Base-by-base conservation (phyloP, 2,329 filamentous ascomycete genomes). In the Nemania sp. region DNA sequence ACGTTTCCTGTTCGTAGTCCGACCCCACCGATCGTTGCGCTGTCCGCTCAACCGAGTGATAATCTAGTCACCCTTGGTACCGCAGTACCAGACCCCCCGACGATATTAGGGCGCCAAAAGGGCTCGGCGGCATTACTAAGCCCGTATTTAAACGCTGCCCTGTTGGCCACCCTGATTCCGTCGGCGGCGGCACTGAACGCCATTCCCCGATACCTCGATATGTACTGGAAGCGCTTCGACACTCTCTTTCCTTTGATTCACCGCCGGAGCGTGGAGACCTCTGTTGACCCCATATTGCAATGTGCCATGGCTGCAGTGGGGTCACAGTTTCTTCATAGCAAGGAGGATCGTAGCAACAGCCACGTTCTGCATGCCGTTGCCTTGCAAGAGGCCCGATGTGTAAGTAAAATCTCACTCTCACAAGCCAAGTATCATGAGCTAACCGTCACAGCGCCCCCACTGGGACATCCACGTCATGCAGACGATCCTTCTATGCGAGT, bases 221-320 rank as follows among this genome's bases (percentile, higher is more conserved):
- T 84, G 41, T 88, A 87, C 77, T 88, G 86, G 86, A 80, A 83
- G 58, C 82, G 81, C 67, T 83, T 87, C 56, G 80, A 87, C 71
- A 78, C 79, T 24, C 70, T 80, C 63, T 84, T 83, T 70, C 86
- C 86, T n/a, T 75, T 88, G 27, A 79, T 88, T 27, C 86, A 88
- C 76, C 81, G 80, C 65, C 75, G 78, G 24, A 82, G 81, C 15
- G 82, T 84, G 47, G 82, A 85, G 64, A 78, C 77, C 27, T 77
- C 77, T 20, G 76, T 77, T 4, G 82, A 84, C 61, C 82, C 85
- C 61, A 77, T 85, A 49, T 78, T 88, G 53, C 81, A 79, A 15
- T 87, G 82, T 68, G 85, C 86, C 67, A 88, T 88, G 86, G 86
- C 86, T 24, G 86, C 86, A n/a, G 76, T 88, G 32, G 86, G 84